Evolutionary conservation across 2,329 filamentous ascomycete species (phyloP).

Genomic region (Neoascochyta sp.): DNA sequence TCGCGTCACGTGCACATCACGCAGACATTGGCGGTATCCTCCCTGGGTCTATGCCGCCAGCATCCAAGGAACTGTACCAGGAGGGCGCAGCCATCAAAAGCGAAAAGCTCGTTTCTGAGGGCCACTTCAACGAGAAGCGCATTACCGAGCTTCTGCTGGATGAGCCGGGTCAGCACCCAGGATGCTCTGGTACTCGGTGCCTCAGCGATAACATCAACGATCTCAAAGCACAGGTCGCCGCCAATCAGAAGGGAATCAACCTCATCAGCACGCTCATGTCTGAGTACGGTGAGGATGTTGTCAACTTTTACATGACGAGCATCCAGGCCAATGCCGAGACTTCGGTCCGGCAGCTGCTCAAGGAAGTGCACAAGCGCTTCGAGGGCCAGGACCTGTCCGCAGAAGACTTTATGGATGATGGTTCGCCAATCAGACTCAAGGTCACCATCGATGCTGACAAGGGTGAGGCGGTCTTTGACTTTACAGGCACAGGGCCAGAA

Average conservation of each 20-base stretch:
- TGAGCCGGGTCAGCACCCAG: conserved; percentile 70
- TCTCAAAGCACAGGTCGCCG: conserved; percentile 80
- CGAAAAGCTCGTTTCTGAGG: conserved; percentile 69
- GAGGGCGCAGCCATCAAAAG: conserved; percentile 56
- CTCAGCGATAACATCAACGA: conserved; percentile 82
- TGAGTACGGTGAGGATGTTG: conserved; percentile 73
- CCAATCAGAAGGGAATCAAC: conserved; percentile 80
- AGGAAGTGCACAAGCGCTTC: conserved; percentile 65
- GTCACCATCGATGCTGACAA: conserved; percentile 70
- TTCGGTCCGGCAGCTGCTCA: conserved; percentile 70
- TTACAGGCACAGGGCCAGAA: conserved; percentile 73
- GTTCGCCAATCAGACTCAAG: conserved; percentile 70
- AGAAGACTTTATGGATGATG: conserved; percentile 83
- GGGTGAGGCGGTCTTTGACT: conserved; percentile 75
- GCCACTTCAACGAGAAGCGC: conserved; percentile 72
- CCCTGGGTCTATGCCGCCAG: conserved; percentile 78
- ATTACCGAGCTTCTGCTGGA: conserved; percentile 68
- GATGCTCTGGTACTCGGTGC: conserved; percentile 74
- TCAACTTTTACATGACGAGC: conserved; percentile 78
- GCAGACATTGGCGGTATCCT: conserved; percentile 82
- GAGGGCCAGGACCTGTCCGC: conserved; percentile 68
- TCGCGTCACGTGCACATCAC: conserved; percentile 75
- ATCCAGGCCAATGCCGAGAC: conserved; percentile 79
- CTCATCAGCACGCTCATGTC: conserved; percentile 70
- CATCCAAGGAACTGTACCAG: conserved; percentile 59